Evolutionary conservation across 2,329 filamentous ascomycete genomes (phyloP).

Genomic region (Aspergillus fischeri): DNA sequence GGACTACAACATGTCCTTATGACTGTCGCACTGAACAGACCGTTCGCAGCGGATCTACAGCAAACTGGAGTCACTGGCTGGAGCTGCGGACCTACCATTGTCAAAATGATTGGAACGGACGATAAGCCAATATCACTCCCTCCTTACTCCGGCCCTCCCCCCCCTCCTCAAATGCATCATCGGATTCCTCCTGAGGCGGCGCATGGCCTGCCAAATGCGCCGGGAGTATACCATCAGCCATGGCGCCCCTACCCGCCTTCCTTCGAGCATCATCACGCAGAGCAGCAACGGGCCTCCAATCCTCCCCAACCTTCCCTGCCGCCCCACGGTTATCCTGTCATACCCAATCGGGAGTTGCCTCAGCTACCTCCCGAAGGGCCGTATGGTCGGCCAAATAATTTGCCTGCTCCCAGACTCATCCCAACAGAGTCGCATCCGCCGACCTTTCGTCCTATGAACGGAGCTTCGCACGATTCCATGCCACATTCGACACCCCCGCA

Average conservation of each 20-base stretch:
- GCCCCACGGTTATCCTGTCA: slow-evolving; percentile 26
- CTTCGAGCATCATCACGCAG: slow-evolving; percentile 26
- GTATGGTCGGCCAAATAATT: slow-evolving; percentile 29
- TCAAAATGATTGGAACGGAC: slow-evolving; percentile 24
- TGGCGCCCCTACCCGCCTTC: slow-evolving; percentile 30
- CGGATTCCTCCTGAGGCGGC: slow-evolving; percentile 28
- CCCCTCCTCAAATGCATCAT: slow-evolving; percentile 22
- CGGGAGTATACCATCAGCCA: slow-evolving; percentile 27
- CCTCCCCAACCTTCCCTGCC: slow-evolving; percentile 25
- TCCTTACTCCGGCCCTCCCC: slow-evolving; percentile 18
- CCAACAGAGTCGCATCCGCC: slow-evolving; percentile 24
- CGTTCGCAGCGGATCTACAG: slow-evolving; percentile 14
- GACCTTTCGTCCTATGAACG: slow-evolving; percentile 32
- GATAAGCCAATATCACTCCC: slow-evolving; percentile 22
- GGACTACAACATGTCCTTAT: no score
- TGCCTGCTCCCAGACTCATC: slow-evolving; percentile 27
- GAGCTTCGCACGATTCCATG: slow-evolving; percentile 27
- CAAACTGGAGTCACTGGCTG: slow-evolving; percentile 15
- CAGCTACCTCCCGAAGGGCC: slow-evolving; percentile 31
- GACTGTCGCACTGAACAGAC: no score
- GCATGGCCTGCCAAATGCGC: slow-evolving; percentile 24
- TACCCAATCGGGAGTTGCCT: slow-evolving; percentile 31
- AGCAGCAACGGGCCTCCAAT: slow-evolving; percentile 27
- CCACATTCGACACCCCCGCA: slow-evolving; percentile 27
- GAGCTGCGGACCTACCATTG: slow-evolving; percentile 17